Conservation (phyloP, 2,329 filamentous ascomycete genomes). For the Exserohilum turcica region DNA sequence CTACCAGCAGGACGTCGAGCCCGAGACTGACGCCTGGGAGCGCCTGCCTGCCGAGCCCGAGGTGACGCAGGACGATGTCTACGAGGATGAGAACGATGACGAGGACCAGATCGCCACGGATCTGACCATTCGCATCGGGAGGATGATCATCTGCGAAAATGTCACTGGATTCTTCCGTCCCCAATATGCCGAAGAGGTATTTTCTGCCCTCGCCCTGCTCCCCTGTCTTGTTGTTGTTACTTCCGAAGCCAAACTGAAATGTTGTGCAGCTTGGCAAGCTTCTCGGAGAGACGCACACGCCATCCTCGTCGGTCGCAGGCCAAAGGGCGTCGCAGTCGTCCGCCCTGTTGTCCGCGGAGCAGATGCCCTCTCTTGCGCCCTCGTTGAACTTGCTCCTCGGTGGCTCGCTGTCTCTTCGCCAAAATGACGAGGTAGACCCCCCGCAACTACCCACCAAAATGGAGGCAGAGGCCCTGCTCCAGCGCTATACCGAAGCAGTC, state of each 20-base stretch:
- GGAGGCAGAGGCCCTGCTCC: constrained; percentile 43
- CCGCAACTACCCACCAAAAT: constrained; percentile 43
- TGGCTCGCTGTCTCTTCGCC: constrained; percentile 35
- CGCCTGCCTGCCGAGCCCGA: constrained; percentile 44
- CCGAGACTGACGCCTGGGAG: constrained; percentile 46
- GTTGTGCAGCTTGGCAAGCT: constrained; percentile 46
- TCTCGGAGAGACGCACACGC: constrained; percentile 41
- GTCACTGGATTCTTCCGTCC: constrained; percentile 47
- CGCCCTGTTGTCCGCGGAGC: constrained; percentile 43
- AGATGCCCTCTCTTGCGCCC: constrained; percentile 46
- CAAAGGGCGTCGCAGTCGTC: constrained; percentile 45
- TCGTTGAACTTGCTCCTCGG: constrained; percentile 44
- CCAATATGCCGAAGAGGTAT: constrained; percentile 50
- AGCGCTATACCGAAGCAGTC: constrained; percentile 44
- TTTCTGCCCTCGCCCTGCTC: constrained; percentile 23
- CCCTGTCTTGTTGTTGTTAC: too few relatives aligned
- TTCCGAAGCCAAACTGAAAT: constrained; percentile 31
- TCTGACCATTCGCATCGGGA: constrained; percentile 46
- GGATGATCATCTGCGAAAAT: constrained; percentile 49
- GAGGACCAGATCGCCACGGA: constrained; percentile 47
- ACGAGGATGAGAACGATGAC: constrained; percentile 47
- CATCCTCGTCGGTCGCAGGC: constrained; percentile 42
- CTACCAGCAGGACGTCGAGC: constrained; percentile 47
- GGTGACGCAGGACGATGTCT: constrained; percentile 46
- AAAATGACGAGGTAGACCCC: constrained; percentile 36